Evolutionary conservation across 345 rosid species (phyloP).

Genomic region (Populus ilicifolia): DNA sequence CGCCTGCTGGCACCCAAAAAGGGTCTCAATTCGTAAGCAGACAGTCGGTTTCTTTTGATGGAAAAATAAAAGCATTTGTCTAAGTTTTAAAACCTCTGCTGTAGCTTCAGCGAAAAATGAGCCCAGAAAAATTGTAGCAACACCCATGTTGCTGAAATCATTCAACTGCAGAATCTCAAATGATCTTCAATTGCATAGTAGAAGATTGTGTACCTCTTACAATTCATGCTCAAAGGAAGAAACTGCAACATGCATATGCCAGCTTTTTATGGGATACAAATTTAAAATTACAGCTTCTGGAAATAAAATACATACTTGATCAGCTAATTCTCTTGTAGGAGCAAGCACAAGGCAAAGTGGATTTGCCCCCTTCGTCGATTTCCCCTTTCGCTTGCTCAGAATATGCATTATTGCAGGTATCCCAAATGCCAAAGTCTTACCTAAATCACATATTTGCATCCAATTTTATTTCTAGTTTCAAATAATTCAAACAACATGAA

Average conservation of each 20-base stretch:
- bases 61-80: not conserved
- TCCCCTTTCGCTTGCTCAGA: conserved; percentile 60
- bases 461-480: too few relatives aligned
- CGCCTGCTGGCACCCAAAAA: not conserved
- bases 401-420: conserved; percentile 87
- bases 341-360: conserved; percentile 94
- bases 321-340: conserved; percentile 94
- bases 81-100: not conserved
- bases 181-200: too few relatives aligned
- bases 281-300: too few relatives aligned
- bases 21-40: not conserved
- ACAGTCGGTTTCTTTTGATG: not conserved
- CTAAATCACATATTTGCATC: conserved; percentile 24
- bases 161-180: too few relatives aligned
- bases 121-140: too few relatives aligned
- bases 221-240: too few relatives aligned
- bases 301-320: conserved; percentile 48
- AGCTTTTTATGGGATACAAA: too few relatives aligned
- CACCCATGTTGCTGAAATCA: too few relatives aligned
- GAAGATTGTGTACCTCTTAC: too few relatives aligned
- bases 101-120: not conserved
- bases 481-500: not conserved
- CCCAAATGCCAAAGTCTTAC: conserved; percentile 90
- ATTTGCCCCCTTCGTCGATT: conserved; percentile 40
- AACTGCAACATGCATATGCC: too few relatives aligned